Evolutionary conservation across 106 monocot genomes (phyloP), one percentile per base, ranked within the genome.

Genomic region (Dioscorea dumetorum): DNA sequence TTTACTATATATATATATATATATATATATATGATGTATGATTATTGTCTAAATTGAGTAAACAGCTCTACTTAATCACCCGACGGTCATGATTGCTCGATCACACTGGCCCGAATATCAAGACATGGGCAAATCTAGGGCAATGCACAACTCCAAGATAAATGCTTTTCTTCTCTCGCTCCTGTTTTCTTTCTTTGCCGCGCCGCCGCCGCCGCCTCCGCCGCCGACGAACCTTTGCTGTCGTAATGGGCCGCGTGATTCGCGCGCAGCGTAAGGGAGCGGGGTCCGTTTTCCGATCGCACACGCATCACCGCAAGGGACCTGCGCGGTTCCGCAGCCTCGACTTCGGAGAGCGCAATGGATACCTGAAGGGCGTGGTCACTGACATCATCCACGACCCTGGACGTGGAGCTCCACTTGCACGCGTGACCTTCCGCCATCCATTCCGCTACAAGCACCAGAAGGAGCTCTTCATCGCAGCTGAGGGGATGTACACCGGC

Each of bases 401-500:
- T 13, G 71, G 61, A 24, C 71, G 71, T 22, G 71, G 71, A 22
- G 71, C 71, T 7, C 71, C 71, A 1, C 61, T 71, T 12, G 71
- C 60, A 1, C 19, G 62, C 15, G 71, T 71, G 8, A 61, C 61
- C 5, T 71, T 71, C 53, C 68, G 68, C 53, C 68, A 68, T 28
- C 68, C 56, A 0, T 68, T 68, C 61, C 60, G 60, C 22, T 71
- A 71, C 61, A 49, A 62, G 71, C 71, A 60, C 61, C 71, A 62
- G 71, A 71, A 71, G 71, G 71, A 71, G 61, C 61, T 71, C 48
- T 71, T 71, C 71, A 22, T 71, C 23, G 71, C 71, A 28, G 61
- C 71, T 17, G 71, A 71, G 61, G 61, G 71, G 18, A 58, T 70
- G 70, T 70, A 70, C 58, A 70, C 70, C 33, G 60, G 70, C 57